Base-by-base conservation (phyloP, 257 asterid genomes). In the Anisodus tanguticus region DNA sequence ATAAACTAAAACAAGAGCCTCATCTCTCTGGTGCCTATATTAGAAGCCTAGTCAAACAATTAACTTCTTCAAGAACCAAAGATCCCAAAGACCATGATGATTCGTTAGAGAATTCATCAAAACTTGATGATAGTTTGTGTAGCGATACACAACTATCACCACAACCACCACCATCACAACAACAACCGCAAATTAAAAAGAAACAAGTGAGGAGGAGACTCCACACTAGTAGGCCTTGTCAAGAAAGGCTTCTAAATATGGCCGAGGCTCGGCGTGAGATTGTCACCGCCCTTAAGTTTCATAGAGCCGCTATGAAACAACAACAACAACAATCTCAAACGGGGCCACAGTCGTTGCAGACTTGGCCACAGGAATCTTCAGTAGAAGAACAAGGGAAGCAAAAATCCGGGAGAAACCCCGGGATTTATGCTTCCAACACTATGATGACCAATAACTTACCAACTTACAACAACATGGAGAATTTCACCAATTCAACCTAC, bases 201-300 rank as follows among this genome's bases (percentile, higher is more conserved):
- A 76, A 96, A 82, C 97, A 94, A 89, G 98, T 90, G 15, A 85
- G 99, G 86, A 88, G 98, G 84, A 91, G 99, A 84, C 97, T 94
- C 47, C 99, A 94, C 85, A 92, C 99, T 54, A 92, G 93, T 87
- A 90, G 97, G 87, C 99, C 99, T 90, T 96, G 94, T 86, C 98
- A 96, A 85, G 98, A 96, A 64, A 92, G 97, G 91, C 94, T 94
- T 81, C 91, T 96, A 9, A 96, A 96, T 82, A 97, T 97, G 99
- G 99, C 99, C 13, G 99, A 97, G 88, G 99, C 98, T 8, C 90
- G 99, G 59, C 87, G 97, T 64, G 99, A 97, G 87, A 97, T 97
- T 13, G 99, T 97, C 69, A 90, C 99, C 0, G 99, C 99, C 49
- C 95, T 97, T 17, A 95, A 97, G 90, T 97, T 92, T 83, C 99